Evolutionary conservation across 345 rosid genomes (phyloP).

Genomic region (Populus euphratica): DNA sequence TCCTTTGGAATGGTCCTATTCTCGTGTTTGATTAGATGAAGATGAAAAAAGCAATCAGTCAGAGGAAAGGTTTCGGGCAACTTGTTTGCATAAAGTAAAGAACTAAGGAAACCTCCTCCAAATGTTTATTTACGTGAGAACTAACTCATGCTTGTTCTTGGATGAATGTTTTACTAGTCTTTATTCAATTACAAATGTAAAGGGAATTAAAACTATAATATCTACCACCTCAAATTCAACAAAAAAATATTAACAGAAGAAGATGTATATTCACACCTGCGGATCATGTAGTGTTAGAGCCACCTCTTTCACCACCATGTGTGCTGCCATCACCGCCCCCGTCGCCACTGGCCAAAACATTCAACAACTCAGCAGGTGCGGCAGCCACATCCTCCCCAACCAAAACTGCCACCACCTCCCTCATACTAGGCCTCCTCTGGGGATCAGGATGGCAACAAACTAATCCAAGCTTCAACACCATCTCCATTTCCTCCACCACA

Average conservation of each 20-base stretch:
- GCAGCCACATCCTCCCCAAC: constrained; percentile 40
- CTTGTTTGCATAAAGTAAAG: not conserved
- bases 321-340: not conserved
- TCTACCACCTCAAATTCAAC: not conserved
- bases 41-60: not conserved
- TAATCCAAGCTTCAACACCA: constrained; percentile 70
- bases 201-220: not conserved
- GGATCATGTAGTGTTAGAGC: not conserved
- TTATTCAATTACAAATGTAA: not conserved
- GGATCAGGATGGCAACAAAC: constrained; percentile 89
- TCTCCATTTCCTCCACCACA: constrained; percentile 53
- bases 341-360: constrained; percentile 29
- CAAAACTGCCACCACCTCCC: constrained; percentile 58
- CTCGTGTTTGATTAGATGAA: not conserved
- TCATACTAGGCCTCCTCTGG: constrained; percentile 57
- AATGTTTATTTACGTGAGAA: not conserved
- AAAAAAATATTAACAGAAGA: not conserved
- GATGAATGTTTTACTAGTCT: not conserved
- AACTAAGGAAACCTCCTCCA: not conserved
- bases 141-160: not conserved
- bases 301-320: not conserved
- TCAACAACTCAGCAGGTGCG: constrained; percentile 36
- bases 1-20: not conserved
- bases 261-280: constrained; percentile 14
- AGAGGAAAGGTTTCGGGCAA: not conserved